Percentiles rank a stretch among this genome's conserved stretches.
These are phyloP conservation scores for Amanita polypyramis DNA, from an alignment of 768 basidiomycete genomes.

Conservation along the genomic window DNA sequence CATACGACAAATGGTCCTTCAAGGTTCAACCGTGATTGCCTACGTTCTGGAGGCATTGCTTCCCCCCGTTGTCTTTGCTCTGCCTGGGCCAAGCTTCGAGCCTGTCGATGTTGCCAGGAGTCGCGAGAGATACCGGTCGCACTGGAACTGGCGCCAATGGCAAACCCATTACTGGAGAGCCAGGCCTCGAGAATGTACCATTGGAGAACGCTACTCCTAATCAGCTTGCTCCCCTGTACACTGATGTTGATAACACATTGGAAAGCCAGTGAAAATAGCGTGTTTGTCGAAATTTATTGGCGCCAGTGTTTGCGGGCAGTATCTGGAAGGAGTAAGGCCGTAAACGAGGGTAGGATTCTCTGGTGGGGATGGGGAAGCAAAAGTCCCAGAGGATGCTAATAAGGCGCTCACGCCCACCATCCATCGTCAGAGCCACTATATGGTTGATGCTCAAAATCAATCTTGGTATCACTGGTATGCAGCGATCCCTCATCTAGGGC, in stretches of 20 bases:
- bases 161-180: constrained; percentile 81
- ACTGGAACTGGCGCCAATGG: constrained; percentile 70
- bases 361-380: constrained; percentile 71
- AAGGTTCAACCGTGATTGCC: background rate
- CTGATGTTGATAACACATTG: constrained; percentile 97
- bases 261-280: constrained; percentile 87
- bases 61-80: constrained; percentile 54
- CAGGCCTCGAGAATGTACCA: constrained; percentile 91
- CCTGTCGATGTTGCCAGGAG: constrained; percentile 61
- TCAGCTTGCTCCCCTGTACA: constrained; percentile 84
- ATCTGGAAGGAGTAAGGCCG: constrained; percentile 59
- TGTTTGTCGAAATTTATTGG: constrained; percentile 69
- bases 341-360: constrained; percentile 71
- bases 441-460: too few relatives aligned
- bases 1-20: constrained; percentile 8
- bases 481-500: too few relatives aligned
- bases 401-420: constrained; percentile 93
- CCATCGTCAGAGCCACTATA: too few relatives aligned
- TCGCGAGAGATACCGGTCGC: constrained; percentile 69
- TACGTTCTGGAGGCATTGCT: constrained; percentile 18
- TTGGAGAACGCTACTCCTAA: constrained; percentile 86
- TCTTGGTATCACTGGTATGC: too few relatives aligned
- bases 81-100: constrained; percentile 41
- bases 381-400: constrained; percentile 87
- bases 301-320: constrained; percentile 53